Evolutionary conservation across 2,329 filamentous ascomycete species (phyloP).

Genomic region (Rhynchosporium secalis): DNA sequence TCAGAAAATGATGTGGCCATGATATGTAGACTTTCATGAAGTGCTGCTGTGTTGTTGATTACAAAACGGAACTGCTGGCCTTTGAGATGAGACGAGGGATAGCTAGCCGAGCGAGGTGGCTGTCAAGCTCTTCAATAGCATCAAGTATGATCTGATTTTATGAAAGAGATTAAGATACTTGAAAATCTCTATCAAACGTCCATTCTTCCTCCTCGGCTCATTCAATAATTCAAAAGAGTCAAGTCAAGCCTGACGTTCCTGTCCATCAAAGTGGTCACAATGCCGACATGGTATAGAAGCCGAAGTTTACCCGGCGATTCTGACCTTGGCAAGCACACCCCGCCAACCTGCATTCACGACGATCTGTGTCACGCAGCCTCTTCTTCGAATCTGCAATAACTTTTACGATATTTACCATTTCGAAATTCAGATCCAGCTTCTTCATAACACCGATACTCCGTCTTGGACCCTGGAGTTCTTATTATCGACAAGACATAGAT

Average conservation of each 20-base stretch:
- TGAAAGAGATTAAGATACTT: neutral
- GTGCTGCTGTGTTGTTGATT: slow-evolving; percentile 15
- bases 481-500: neutral
- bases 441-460: neutral
- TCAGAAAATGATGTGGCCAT: slow-evolving; percentile 7
- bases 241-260: neutral
- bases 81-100: slow-evolving; percentile 6
- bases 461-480: no score
- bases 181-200: neutral
- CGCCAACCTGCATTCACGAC: slow-evolving; percentile 5
- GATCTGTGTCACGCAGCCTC: slow-evolving; percentile 13
- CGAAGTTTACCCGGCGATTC: slow-evolving; percentile 11
- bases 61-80: slow-evolving; percentile 5
- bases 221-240: neutral
- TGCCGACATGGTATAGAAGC: neutral
- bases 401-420: neutral
- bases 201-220: neutral
- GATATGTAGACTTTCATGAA: slow-evolving; percentile 5
- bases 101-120: slow-evolving; percentile 3
- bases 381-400: neutral
- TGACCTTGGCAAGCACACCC: slow-evolving; percentile 10
- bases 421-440: neutral
- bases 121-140: no score
- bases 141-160: neutral
- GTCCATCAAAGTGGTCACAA: neutral